phyloP scores from a whole-genome alignment of 805 yeast species.

The Millerozyma acaciae region DNA sequence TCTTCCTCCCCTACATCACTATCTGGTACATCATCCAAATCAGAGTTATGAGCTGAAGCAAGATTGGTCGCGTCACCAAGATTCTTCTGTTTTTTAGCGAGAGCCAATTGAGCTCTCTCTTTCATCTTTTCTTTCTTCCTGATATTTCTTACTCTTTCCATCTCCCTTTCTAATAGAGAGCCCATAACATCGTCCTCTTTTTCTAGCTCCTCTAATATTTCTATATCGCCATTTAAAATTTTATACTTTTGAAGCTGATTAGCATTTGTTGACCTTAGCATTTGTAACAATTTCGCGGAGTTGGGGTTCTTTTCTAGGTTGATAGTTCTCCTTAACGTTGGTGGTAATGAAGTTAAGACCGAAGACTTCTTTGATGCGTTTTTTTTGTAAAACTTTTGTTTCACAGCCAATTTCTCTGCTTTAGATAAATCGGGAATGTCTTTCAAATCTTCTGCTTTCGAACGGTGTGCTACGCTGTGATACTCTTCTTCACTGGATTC shows the following conservation, averaged over 20 bases:
- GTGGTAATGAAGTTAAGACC: conserved; percentile 9
- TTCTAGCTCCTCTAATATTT: conserved; percentile 32
- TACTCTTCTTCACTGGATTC: conserved; percentile 15
- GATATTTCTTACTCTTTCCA: conserved; percentile 44
- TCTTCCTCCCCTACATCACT: conserved; percentile 20
- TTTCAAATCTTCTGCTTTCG: conserved; percentile 11
- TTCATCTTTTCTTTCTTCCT: conserved; percentile 39
- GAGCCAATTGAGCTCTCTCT: conserved; percentile 34
- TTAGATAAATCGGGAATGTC: conserved; percentile 29
- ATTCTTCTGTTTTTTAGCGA: conserved; percentile 16
- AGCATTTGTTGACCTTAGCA: conserved; percentile 41
- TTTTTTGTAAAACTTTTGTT: conserved; percentile 28
- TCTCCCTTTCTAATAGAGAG: conserved; percentile 46
- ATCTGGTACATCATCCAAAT: conserved; percentile 17
- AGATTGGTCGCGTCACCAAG: conserved; percentile 9
- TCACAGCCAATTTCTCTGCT: conserved; percentile 27
- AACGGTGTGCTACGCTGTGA: too few relatives aligned
- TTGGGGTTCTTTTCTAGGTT: conserved; percentile 2
- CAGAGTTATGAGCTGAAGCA: conserved; percentile 11
- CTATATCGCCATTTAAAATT: conserved; percentile 21
- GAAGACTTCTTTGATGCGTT: conserved; percentile 10
- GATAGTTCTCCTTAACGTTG: conserved; percentile 10
- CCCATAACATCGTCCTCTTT: conserved; percentile 44
- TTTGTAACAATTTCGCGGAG: conserved; percentile 24
- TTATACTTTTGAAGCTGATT: conserved; percentile 35